phyloP scores from a whole-genome alignment of 495 filamentous ascomycete genomes.

The Aspergillus affinis region DNA sequence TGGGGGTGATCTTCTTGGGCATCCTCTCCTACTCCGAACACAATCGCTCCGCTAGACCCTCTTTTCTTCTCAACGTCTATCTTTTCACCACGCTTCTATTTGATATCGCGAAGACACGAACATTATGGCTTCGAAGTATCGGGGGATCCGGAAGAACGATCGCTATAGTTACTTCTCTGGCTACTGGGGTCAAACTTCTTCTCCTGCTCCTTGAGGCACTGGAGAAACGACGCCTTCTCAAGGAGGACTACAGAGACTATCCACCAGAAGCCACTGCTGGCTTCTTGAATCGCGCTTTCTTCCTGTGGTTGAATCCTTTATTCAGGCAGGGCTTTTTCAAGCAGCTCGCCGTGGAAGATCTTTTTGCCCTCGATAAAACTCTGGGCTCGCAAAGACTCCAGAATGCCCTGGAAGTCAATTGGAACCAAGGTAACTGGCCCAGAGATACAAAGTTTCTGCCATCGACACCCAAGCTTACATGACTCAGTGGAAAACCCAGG shows the following conservation, averaged over 20 bases:
- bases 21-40: conserved; percentile 59
- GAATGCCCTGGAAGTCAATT: conserved; percentile 31
- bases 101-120: conserved; percentile 55
- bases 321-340: conserved; percentile 50
- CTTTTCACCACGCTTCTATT: conserved; percentile 60
- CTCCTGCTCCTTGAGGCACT: conserved; percentile 53
- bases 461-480: conserved; percentile 16
- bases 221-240: conserved; percentile 53
- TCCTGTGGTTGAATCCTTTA: conserved; percentile 60
- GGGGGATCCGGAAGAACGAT: conserved; percentile 33
- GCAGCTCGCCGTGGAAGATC: conserved; percentile 42
- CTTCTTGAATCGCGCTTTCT: conserved; percentile 50
- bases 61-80: conserved; percentile 59
- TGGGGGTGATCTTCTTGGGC: conserved; percentile 40
- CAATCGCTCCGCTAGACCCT: conserved; percentile 53
- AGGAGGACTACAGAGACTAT: conserved; percentile 37
- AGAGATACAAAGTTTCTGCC: neutral
- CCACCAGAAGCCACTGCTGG: conserved; percentile 62
- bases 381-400: conserved; percentile 43
- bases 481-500: conserved; percentile 10
- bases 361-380: conserved; percentile 47
- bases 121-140: conserved; percentile 53
- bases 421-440: conserved; percentile 26
- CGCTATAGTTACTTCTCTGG: conserved; percentile 48
- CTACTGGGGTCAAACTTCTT: conserved; percentile 47